Base-by-base conservation (phyloP, 306 rosid genomes). In the Vigna nakashimae region DNA sequence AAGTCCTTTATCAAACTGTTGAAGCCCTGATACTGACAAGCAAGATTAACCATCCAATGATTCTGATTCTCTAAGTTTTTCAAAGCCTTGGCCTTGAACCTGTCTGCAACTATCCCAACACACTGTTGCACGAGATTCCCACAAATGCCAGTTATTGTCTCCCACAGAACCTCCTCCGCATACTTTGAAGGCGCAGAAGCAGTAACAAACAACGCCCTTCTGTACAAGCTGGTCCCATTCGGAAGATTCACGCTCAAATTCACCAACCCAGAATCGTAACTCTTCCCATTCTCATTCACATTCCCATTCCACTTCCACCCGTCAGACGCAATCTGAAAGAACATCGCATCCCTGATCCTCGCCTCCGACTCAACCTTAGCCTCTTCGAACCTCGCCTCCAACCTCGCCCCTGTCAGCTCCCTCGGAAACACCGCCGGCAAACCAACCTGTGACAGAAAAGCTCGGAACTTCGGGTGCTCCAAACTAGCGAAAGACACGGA, bases 31-130 rank as follows among this genome's bases (percentile, higher is more conserved):
- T 80, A 86, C 79, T 92, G 98, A 86, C 98, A 94, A 64, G 97
- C 86, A 51, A 92, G 95, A 71, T 94, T 94, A 69, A 94, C 93
- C 98, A 94, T 94, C 97, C 97, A 92, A 62, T 82, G 92, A 75
- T 94, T 87, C 87, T 85, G 97, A 84, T 59, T 81, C 97, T 94
- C 98, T 42, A 94, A 77, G 75, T 82, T 90, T 82, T 78, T 87
- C 89, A 94, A 78, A 20, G 98, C 98, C 78, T 89, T 94, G 18
- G 90, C 72, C 73, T 84, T 92, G 63, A 94, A 94, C 83, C 76
- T 90, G 86, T 94, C 98, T 2, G 98, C 93, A 59, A 94, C 97
- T 30, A 94, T 90, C 63, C 98, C 98, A 63, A 89, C 98, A 84
- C 98, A 94, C 66, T 89, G 89, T 17, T 92, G 93, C 74, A 74